These are phyloP conservation scores for Chondrostereum purpureum DNA, from an alignment of 1,284 basidiomycete species.

Conservation along the genomic window DNA sequence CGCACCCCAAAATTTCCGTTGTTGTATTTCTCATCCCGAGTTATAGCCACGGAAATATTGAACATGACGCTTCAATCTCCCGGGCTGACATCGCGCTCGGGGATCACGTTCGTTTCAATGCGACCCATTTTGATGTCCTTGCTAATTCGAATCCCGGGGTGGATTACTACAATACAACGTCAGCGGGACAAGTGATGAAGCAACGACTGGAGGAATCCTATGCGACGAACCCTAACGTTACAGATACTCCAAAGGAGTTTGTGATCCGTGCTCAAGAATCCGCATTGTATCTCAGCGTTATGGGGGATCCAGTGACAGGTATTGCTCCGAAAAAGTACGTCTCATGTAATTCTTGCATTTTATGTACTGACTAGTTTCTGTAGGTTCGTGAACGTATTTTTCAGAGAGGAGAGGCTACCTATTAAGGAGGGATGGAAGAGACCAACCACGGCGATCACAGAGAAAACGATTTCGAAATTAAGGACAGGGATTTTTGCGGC, in stretches of 20 bases:
- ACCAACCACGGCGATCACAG: constrained; percentile 4
- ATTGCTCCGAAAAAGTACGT: neutral
- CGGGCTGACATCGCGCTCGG: constrained; percentile 12
- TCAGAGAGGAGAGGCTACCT: constrained; percentile 11
- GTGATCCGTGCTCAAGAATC: neutral
- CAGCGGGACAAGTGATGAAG: constrained; percentile 1
- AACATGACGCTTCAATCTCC: constrained; percentile 17
- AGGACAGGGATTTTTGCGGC: neutral
- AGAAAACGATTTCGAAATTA: neutral
- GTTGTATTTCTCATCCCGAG: too few relatives aligned
- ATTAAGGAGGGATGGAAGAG: constrained; percentile 12
- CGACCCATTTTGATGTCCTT: constrained; percentile 11
- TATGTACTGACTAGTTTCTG: constrained; percentile 1
- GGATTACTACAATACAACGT: neutral
- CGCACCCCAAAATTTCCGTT: too few relatives aligned
- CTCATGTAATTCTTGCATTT: neutral
- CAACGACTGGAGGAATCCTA: neutral
- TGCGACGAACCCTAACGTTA: neutral
- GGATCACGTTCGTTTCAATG: constrained; percentile 15
- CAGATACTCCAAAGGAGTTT: constrained; percentile 1
- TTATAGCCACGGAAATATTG: neutral
- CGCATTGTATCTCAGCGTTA: constrained; percentile 4
- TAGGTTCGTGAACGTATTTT: constrained; percentile 12
- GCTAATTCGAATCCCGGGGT: constrained; percentile 14
- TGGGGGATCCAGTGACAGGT: neutral